Conservation (phyloP, 2,329 filamentous ascomycete species). For the Zalaria sp. region DNA sequence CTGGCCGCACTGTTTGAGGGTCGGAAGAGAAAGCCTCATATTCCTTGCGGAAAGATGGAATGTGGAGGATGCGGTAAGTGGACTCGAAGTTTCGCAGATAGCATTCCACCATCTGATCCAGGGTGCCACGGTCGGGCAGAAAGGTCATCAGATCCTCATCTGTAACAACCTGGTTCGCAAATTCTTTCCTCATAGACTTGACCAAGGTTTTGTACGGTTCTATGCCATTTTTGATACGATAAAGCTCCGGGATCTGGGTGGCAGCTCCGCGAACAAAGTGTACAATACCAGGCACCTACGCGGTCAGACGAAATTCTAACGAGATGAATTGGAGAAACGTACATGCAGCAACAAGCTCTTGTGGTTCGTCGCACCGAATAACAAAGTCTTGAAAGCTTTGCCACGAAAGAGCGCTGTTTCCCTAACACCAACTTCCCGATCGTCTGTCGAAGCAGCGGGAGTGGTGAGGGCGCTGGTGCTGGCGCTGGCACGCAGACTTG, state of each 20-base stretch:
- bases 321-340: slow-evolving; percentile 2
- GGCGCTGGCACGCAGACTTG: too few species aligned
- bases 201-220: slow-evolving; percentile 7
- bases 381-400: slow-evolving; percentile 30
- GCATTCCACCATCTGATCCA: slow-evolving; percentile 27
- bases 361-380: slow-evolving; percentile 28
- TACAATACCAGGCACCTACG: background rate
- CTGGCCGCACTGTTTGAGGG: slow-evolving; percentile 10
- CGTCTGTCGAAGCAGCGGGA: too few species aligned
- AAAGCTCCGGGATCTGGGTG: slow-evolving; percentile 18
- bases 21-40: slow-evolving; percentile 35
- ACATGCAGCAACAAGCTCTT: slow-evolving; percentile 19
- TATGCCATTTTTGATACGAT: slow-evolving; percentile 14
- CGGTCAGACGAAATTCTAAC: background rate
- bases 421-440: slow-evolving; percentile 8
- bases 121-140: slow-evolving; percentile 20
- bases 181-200: too few species aligned
- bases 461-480: too few species aligned
- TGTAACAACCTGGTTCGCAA: slow-evolving; percentile 3
- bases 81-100: slow-evolving; percentile 40
- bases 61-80: slow-evolving; percentile 38
- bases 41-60: slow-evolving; percentile 36
- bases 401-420: slow-evolving; percentile 29
- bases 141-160: slow-evolving; percentile 19
- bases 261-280: background rate